Conservation (phyloP, 2,329 filamentous ascomycete genomes). For the Fusarium sp. region DNA sequence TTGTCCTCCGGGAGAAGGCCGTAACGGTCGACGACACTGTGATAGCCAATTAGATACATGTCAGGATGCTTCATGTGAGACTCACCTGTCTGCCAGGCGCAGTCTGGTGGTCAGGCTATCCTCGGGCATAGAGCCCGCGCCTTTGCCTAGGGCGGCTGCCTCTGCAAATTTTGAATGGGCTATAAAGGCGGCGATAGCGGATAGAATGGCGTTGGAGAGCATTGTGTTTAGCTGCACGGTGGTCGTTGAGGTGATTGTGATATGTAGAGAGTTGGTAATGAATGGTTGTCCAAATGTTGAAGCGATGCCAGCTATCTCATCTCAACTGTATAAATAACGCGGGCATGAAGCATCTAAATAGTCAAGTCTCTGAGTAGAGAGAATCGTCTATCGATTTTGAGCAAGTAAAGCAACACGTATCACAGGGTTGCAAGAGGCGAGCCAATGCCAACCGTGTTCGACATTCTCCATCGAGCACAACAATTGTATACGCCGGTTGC, state of each 20-base stretch:
- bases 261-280: neutral
- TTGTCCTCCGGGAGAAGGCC: conserved; percentile 54
- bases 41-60: neutral
- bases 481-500: neutral
- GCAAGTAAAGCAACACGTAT: neutral
- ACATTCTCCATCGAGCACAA: neutral
- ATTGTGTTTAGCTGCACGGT: neutral
- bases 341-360: conserved; percentile 16
- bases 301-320: neutral
- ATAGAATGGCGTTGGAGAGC: conserved; percentile 14
- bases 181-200: conserved; percentile 47
- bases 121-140: conserved; percentile 16
- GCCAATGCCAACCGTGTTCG: conserved; percentile 2
- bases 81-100: conserved; percentile 50
- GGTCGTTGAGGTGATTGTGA: neutral
- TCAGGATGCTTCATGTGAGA: neutral
- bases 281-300: neutral
- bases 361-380: fast-evolving
- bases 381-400: fast-evolving
- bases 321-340: no score
- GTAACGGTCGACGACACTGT: conserved; percentile 53
- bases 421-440: neutral
- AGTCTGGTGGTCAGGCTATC: conserved; percentile 50
- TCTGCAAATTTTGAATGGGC: conserved; percentile 48
- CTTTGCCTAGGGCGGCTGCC: conserved; percentile 33